Evolutionary conservation across 169 alveolate species (phyloP), one percentile per base, ranked within the genome.

Genomic region (Neospora caninum): DNA sequence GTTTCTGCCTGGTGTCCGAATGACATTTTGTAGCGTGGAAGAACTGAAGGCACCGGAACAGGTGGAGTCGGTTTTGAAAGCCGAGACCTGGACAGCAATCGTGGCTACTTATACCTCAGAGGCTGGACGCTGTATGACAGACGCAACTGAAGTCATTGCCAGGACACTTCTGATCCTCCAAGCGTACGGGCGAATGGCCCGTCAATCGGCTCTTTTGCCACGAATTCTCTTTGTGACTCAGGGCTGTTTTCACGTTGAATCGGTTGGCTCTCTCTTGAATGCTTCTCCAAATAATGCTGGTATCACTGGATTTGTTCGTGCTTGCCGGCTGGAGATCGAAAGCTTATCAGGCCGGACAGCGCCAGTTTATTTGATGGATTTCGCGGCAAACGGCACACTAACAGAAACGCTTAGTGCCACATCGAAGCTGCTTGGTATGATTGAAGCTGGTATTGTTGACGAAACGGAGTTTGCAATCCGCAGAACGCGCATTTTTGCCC

Each of bases 141-240:
- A 39, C 87, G 41, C 87, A 22, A 34, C 0, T 78, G 87, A 78
- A 9, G 34, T 31, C 87, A 34, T 78, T 38, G 87, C 53, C 7
- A 39, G 87, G 31, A 38, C 87, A 25, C 41, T 78, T 34, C 87
- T 0, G 45, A 27, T 78, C 41, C 53, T 78, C 87, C 87, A 34
- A 78, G 43, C 87, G 87, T 78, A 39, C 87, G 45, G 87, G 2
- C 87, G 20, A 39, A 39, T 78, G 87, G 87, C 87, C 45, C 27
- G 42, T 0, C 36, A 64, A 20, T 78, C 87, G 9, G 42, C 87
- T 78, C 2, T 20, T 20, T 39, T 78, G 43, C 87, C 87, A 22
- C 20, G 41, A 4, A 45, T 82, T 0, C 69, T 82, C 67, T 43
- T 82, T 31, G 18, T 82, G 89, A 82, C 89, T 18, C 89, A 49